Conservation (phyloP, 176 grass and related monocot species). For the Puccinellia tenuiflora region DNA sequence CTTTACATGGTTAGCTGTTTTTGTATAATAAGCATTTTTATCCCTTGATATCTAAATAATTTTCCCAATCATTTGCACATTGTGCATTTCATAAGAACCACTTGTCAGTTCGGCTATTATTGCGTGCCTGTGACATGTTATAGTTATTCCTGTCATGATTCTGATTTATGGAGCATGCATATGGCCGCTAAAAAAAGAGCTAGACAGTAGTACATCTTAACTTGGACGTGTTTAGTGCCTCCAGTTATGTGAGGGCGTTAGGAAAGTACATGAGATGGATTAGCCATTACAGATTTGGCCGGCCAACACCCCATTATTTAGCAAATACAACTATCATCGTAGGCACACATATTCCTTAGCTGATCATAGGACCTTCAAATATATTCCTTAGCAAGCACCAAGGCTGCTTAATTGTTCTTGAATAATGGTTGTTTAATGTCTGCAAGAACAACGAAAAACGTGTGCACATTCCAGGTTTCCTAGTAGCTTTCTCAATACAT, state of each 20-base stretch:
- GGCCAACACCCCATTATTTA: no score
- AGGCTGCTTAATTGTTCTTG: not conserved
- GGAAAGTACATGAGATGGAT: no score
- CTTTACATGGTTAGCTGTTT: not conserved
- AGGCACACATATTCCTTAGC: no score
- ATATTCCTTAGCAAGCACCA: no score
- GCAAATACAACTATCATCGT: no score
- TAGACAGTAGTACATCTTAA: not conserved
- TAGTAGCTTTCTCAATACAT: not conserved
- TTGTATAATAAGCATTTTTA: not conserved
- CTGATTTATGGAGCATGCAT: not conserved
- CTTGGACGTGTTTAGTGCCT: not conserved
- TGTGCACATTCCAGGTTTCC: not conserved
- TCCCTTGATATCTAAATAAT: not conserved
- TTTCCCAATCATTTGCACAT: not conserved
- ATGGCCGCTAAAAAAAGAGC: not conserved
- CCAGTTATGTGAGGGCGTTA: no score
- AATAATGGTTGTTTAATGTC: not conserved
- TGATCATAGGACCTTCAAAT: no score
- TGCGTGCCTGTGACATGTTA: not conserved
- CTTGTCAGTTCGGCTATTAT: not conserved
- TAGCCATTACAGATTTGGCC: no score
- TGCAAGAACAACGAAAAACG: not conserved
- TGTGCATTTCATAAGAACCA: constrained; percentile 7
- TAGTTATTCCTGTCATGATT: not conserved